Percentiles rank a stretch among this genome's conserved stretches.
Conservation (phyloP, 257 asterid genomes). For the Buddleja alternifolia region DNA sequence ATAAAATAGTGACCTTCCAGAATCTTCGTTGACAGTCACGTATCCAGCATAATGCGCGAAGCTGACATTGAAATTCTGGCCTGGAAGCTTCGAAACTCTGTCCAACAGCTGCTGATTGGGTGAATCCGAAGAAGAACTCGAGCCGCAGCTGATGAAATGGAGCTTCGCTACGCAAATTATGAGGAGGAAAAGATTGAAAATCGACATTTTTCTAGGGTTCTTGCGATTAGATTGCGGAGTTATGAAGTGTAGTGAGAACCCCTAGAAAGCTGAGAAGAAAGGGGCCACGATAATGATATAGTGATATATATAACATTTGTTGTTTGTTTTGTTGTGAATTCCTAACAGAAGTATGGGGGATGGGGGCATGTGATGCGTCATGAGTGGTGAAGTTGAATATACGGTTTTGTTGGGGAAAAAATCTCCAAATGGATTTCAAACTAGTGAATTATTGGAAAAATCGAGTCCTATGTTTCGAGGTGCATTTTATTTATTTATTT, state of each 20-base stretch:
- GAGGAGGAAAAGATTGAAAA: conserved; percentile 48
- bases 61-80: conserved; percentile 73
- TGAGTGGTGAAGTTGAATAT: too few relatives aligned
- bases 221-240: conserved; percentile 9
- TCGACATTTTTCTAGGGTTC: conserved; percentile 57
- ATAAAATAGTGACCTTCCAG: conserved; percentile 77
- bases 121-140: conserved; percentile 31
- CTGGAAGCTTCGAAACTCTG: conserved; percentile 65
- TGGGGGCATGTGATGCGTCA: too few relatives aligned
- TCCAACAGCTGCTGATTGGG: conserved; percentile 58
- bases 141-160: conserved; percentile 37
- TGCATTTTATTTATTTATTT: too few relatives aligned
- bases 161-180: conserved; percentile 33
- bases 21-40: conserved; percentile 67
- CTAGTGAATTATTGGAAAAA: too few relatives aligned
- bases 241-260: background rate
- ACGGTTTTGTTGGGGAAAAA: too few relatives aligned
- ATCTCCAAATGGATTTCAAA: too few relatives aligned
- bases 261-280: conserved; percentile 24
- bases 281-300: too few relatives aligned
- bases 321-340: too few relatives aligned
- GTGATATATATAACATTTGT: too few relatives aligned
- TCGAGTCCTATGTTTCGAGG: too few relatives aligned
- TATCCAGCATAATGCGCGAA: conserved; percentile 81
- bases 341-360: too few relatives aligned